Base-by-base conservation (phyloP, 2,329 filamentous ascomycete genomes). In the Curvularia sp. region DNA sequence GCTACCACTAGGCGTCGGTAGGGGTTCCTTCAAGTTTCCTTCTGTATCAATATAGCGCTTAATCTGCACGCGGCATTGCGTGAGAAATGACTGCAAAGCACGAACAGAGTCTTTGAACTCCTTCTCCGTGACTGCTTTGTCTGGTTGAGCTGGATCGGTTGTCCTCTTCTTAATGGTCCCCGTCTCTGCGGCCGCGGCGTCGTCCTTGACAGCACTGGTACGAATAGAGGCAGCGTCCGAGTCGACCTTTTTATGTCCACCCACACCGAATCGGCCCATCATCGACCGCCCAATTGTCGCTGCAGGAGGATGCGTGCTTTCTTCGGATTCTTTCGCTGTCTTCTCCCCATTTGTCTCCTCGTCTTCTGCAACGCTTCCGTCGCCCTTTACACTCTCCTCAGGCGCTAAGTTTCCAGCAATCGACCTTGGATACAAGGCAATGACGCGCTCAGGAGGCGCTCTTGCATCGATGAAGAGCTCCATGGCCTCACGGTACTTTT, bases 401-500 rank as follows among this genome's bases (percentile, higher is more conserved):
- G 81, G 84, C 0, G 92, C 93, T 1, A 96, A 78, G 23, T 92
- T 87, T 0, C 95, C 95, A 0, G 94, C 90, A 64, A 99, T 96
- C 8, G 87, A 83, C 59, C 83, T 88, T 1, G 95, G 95, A 67
- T 93, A 99, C 9, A 98, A 79, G 39, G 86, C 87, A 61, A 99
- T 87, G 3, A 98, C 95, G 49, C 91, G 85, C 73, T 96, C 92
- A 0, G 95, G 94, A 0, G 95, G 92, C 0, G 95, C 93, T 67
- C 92, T 88, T 2, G 97, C 92, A 53, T 95, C 90, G 3, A 91
- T 91, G 78, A 98, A 98, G 1, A 99, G 80, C 67, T 98, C 93
- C 79, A 99, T 85, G 1, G 94, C 89, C 49, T 93, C 89, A 38
- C 89, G 86, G 72, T 93, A 99, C 73, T 90, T 96, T 67, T 88